Percentiles rank a stretch among this genome's conserved stretches.
These are phyloP conservation scores for Emydomyces testavorans DNA, from an alignment of 2,329 filamentous ascomycete genomes.

Conservation along the genomic window DNA sequence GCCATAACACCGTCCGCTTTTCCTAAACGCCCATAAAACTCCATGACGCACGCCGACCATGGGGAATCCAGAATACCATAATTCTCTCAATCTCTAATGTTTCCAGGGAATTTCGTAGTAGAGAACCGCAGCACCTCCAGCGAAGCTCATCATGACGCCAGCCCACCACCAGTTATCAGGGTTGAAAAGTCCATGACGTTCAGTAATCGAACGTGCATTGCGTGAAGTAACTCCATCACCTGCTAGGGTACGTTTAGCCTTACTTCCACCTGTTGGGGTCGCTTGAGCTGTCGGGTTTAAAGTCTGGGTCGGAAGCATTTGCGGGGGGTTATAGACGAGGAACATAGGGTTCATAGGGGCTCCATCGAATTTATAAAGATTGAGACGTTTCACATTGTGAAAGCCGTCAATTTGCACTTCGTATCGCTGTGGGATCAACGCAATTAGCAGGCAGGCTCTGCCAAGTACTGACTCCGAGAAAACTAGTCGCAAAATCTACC, in stretches of 20 bases:
- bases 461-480: background rate
- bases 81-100: background rate
- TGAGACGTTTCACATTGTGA: constrained; percentile 50
- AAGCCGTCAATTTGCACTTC: constrained; percentile 46
- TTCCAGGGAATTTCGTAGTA: constrained; percentile 13
- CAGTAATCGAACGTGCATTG: constrained; percentile 20
- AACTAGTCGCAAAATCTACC: constrained; percentile 30
- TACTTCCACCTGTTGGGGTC: constrained; percentile 26
- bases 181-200: constrained; percentile 25
- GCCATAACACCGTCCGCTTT: constrained; percentile 3
- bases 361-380: constrained; percentile 54
- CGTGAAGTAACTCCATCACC: constrained; percentile 11
- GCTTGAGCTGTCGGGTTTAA: constrained; percentile 45
- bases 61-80: background rate
- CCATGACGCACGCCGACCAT: background rate
- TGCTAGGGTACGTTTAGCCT: constrained; percentile 25
- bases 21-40: constrained; percentile 6
- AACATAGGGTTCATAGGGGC: constrained; percentile 57
- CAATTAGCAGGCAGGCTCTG: background rate
- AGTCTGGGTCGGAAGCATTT: constrained; percentile 59
- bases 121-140: constrained; percentile 33
- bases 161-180: constrained; percentile 40
- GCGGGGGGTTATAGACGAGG: constrained; percentile 49
- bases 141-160: constrained; percentile 36
- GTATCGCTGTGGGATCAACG: constrained; percentile 26